Percentiles rank a stretch among this genome's conserved stretches.
Evolutionary conservation across 345 rosid genomes (phyloP).

Genomic region (Corchorus olitorius): DNA sequence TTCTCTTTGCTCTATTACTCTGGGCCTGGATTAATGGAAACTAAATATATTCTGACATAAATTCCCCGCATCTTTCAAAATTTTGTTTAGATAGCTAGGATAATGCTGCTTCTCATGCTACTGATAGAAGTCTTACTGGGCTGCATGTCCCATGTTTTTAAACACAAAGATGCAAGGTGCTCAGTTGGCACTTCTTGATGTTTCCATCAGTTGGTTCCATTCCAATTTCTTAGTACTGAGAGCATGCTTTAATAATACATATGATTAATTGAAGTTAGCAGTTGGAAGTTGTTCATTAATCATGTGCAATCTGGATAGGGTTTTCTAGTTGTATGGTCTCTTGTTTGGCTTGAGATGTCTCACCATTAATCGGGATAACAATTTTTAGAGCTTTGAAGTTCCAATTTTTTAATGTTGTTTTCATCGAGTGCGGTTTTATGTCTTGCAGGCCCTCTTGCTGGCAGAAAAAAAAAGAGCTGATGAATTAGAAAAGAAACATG

Average conservation of each 20-base stretch:
- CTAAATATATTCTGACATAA: background rate
- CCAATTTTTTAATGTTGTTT: conserved; percentile 3
- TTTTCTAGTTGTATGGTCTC: background rate
- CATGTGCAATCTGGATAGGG: background rate
- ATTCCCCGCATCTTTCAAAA: background rate
- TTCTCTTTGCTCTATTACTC: background rate
- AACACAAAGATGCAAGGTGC: background rate
- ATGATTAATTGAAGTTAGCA: background rate
- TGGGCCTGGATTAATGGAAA: background rate
- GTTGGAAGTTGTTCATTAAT: background rate
- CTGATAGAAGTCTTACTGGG: background rate
- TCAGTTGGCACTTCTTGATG: background rate
- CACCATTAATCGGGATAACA: conserved; percentile 13
- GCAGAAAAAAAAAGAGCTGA: conserved; percentile 82
- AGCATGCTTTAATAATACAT: background rate
- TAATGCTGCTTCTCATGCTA: conserved; percentile 3
- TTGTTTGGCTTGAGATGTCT: conserved; percentile 7
- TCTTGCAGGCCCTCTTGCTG: conserved; percentile 52
- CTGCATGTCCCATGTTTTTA: background rate
- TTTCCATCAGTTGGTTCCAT: background rate
- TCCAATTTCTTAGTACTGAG: background rate
- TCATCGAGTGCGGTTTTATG: conserved; percentile 9
- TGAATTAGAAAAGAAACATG: conserved; percentile 57
- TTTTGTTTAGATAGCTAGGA: background rate
- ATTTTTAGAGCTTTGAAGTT: background rate